A percentile compares a stretch with the other conserved stretches of the same genome.
Conservation (phyloP, 306 rosid species). For the Arachis stenosperma region DNA sequence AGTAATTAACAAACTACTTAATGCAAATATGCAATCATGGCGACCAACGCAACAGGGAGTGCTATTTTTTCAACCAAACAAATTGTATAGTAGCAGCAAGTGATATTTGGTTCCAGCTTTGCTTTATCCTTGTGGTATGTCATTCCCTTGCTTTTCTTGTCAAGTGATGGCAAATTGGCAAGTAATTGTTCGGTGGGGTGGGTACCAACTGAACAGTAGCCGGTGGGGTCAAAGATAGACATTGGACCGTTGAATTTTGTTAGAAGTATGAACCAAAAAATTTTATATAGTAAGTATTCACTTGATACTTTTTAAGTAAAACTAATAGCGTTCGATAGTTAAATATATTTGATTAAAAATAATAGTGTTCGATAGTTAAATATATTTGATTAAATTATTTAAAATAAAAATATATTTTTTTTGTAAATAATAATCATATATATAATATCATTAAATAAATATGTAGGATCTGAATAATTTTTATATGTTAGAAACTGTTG, state of each 20-base stretch:
- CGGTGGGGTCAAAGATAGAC: neutral
- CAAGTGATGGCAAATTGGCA: neutral
- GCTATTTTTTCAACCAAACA: neutral
- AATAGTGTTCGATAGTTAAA: too few species aligned
- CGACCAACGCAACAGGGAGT: neutral
- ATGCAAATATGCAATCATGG: neutral
- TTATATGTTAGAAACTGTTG: too few species aligned
- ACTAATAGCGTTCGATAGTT: too few species aligned
- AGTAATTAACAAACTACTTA: neutral
- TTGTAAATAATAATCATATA: too few species aligned
- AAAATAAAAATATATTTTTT: too few species aligned
- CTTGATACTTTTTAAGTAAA: too few species aligned
- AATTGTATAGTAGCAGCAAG: neutral
- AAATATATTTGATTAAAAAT: too few species aligned
- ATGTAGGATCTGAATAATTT: too few species aligned
- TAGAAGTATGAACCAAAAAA: too few species aligned
- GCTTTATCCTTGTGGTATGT: neutral
- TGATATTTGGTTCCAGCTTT: neutral
- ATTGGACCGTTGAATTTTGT: neutral
- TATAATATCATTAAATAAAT: too few species aligned
- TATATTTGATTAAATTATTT: too few species aligned
- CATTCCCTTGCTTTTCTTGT: neutral
- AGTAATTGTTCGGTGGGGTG: constrained; percentile 25
- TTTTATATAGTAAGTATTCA: too few species aligned
- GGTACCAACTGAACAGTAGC: neutral